Conservation (phyloP, 176 grass and related monocot genomes). For the Aegilops longissima region DNA sequence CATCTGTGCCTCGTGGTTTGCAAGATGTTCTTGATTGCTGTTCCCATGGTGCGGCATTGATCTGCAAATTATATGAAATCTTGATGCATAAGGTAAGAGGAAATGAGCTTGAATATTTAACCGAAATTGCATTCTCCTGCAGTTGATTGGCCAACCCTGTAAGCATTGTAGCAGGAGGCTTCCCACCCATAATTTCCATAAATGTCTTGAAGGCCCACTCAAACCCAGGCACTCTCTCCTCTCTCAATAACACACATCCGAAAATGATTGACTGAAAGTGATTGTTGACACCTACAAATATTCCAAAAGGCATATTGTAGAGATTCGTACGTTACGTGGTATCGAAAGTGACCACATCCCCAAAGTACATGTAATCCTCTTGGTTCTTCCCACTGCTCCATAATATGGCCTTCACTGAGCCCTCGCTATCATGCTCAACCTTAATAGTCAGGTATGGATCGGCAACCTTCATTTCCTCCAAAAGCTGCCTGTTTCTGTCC, state of each 20-base stretch:
- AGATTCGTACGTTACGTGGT: neutral
- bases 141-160: neutral
- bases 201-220: neutral
- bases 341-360: neutral
- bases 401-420: neutral
- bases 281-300: neutral
- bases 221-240: neutral
- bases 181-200: neutral
- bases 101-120: too few species aligned
- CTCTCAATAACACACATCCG: neutral
- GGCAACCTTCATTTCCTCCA: too few species aligned
- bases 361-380: neutral
- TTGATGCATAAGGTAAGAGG: neutral
- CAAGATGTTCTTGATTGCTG: too few species aligned
- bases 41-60: neutral
- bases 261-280: neutral
- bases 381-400: neutral
- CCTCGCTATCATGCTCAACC: neutral
- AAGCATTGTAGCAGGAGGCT: neutral
- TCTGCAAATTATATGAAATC: neutral
- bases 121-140: neutral
- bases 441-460: too few species aligned
- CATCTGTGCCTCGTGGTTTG: too few species aligned
- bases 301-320: neutral
- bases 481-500: too few species aligned